Evolutionary conservation across 75 land plant species (phyloP).

Genomic region (Cryptomeria japonica): DNA sequence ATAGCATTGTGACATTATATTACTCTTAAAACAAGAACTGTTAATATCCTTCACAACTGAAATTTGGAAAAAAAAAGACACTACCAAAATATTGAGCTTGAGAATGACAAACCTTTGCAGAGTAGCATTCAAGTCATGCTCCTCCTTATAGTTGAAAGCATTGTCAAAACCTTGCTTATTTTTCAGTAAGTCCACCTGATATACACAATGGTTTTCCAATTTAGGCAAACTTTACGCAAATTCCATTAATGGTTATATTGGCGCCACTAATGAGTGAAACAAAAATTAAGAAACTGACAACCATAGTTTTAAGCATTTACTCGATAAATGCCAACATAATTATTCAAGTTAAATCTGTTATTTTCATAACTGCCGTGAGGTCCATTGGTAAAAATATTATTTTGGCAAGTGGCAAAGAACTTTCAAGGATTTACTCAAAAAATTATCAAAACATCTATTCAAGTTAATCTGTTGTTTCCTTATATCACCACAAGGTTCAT

Average conservation of each 20-base stretch:
- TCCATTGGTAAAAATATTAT: not conserved
- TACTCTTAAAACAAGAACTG: not conserved
- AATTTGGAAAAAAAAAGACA: not conserved
- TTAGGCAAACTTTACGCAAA: not conserved
- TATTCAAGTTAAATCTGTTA: not conserved
- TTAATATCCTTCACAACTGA: not conserved
- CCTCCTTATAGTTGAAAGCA: slow-evolving; percentile 80
- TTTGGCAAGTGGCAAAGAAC: not conserved
- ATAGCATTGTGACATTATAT: not conserved
- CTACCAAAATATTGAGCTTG: not conserved
- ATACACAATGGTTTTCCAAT: not conserved
- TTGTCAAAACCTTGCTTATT: slow-evolving; percentile 67
- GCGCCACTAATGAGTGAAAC: not conserved
- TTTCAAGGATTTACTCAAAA: no score
- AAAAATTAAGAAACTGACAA: not conserved
- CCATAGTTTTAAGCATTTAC: not conserved
- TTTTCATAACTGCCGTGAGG: not conserved
- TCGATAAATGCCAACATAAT: not conserved
- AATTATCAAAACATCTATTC: no score
- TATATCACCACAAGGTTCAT: no score
- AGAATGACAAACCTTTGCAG: slow-evolving; percentile 20
- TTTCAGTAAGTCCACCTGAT: slow-evolving; percentile 55
- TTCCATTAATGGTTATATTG: not conserved
- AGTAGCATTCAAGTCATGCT: slow-evolving; percentile 45
- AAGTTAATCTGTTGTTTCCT: no score